Conservation (phyloP, 805 yeast genomes). For the Starmerella gropengiesseri region DNA sequence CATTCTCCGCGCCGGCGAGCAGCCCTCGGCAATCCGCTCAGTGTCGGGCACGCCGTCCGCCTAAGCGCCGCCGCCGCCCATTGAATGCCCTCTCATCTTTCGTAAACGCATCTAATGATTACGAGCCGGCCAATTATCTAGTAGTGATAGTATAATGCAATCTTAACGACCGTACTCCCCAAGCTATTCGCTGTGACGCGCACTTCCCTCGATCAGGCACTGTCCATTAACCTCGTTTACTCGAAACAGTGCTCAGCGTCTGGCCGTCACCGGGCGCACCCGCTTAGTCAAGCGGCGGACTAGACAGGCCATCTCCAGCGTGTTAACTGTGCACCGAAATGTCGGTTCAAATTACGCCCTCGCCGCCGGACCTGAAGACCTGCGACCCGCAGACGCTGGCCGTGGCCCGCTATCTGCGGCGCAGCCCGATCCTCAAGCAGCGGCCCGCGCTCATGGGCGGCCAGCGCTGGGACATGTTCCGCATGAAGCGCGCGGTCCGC, state of each 20-base stretch:
- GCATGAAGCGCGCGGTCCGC: constrained; percentile 67
- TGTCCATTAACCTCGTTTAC: too few species aligned
- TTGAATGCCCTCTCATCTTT: too few species aligned
- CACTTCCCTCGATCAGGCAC: too few species aligned
- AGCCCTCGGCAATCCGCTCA: constrained; percentile 35
- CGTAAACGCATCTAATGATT: too few species aligned
- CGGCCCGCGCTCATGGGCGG: constrained; percentile 70
- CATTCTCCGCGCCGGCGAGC: constrained; percentile 52
- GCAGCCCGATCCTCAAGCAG: constrained; percentile 57
- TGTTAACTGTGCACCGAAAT: background rate
- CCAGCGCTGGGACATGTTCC: constrained; percentile 67
- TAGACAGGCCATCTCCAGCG: background rate
- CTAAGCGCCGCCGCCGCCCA: too few species aligned
- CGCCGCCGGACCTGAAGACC: constrained; percentile 28
- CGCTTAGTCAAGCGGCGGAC: too few species aligned
- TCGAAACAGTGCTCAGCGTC: background rate
- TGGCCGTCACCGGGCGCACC: background rate
- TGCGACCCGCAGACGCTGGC: constrained; percentile 50
- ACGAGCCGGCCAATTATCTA: too few species aligned
- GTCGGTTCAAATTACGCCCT: constrained; percentile 12
- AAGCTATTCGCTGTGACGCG: too few species aligned
- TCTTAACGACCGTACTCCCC: too few species aligned
- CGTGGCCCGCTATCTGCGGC: constrained; percentile 61
- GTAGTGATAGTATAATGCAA: too few species aligned
- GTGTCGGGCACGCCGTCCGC: constrained; percentile 25